Base-by-base conservation (phyloP, 306 rosid genomes). In the Macrotyloma uniflorum region DNA sequence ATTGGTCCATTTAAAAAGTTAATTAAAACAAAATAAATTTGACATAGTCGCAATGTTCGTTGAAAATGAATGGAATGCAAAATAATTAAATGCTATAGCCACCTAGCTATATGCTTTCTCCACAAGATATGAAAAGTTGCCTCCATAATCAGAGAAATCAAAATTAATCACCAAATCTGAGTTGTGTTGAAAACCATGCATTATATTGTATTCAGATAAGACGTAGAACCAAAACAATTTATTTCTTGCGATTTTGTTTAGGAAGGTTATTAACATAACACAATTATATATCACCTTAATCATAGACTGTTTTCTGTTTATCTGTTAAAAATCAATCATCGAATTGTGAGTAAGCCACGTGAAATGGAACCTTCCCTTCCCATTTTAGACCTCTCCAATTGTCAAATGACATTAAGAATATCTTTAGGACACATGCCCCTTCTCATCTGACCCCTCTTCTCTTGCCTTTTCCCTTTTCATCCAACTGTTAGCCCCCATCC, bases 331-430 rank as follows among this genome's bases (percentile, higher is more conserved):
- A n/a, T n/a, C n/a, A n/a, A n/a, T n/a, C n/a, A n/a, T n/a, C n/a
- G n/a, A n/a, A 40, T 30, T 45, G 72, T 45, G 65, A 79, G 55
- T 33, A 46, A 57, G 77, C 30, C 82, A 79, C 83, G 72, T 79
- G 78, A 79, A 15, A 50, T 47, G 72, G 65, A 40, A 22, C 53
- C 35, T n/a, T n/a, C n/a, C n/a, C n/a, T n/a, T n/a, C n/a, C n/a
- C n/a, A n/a, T n/a, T n/a, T n/a, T n/a, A n/a, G n/a, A n/a, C n/a
- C n/a, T 53, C 15, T 20, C 0, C 20, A 71, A 54, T 20, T 67
- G 76, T 45, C 16, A 68, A 61, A 69, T 69, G 76, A 28, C 70
- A n/a, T 42, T 16, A 47, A 66, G 53, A 19, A 45, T 46, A 16
- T 5, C n/a, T n/a, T 47, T 38, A 38, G 78, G 78, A 42, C 32